Conservation (phyloP, 176 grass and related monocot genomes). For the Calamus simplicifolius region DNA sequence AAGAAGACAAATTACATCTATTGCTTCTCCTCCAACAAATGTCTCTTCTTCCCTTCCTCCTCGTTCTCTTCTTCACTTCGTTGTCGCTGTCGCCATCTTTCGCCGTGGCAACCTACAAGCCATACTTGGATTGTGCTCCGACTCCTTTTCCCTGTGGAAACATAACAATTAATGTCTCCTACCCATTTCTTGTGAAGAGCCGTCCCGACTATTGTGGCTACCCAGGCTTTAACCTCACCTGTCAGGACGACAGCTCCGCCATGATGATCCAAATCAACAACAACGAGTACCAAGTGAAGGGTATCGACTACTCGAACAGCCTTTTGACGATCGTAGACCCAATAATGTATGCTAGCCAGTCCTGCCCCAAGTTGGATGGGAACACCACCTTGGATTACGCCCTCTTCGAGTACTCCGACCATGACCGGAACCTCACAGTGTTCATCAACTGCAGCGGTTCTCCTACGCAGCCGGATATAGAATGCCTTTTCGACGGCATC, state of each 20-base stretch:
- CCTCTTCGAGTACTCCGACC: constrained; percentile 3
- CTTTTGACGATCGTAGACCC: neutral
- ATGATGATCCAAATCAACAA: neutral
- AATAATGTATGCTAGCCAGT: neutral
- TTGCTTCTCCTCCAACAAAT: no score
- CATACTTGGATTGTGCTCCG: no score
- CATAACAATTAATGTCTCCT: neutral
- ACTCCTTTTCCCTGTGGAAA: no score
- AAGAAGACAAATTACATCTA: no score
- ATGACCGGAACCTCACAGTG: constrained; percentile 2
- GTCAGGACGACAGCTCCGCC: neutral
- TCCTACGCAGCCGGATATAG: neutral
- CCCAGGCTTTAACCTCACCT: constrained; percentile 12
- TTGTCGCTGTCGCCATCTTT: no score
- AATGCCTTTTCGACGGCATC: neutral
- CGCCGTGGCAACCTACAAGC: no score
- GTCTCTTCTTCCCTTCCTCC: no score
- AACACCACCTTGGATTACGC: neutral
- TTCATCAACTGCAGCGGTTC: neutral
- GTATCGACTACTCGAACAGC: neutral
- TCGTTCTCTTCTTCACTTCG: no score
- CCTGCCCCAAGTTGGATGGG: neutral
- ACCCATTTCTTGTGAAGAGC: constrained; percentile 23
- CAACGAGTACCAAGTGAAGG: neutral
- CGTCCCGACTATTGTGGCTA: neutral